Percentiles rank a stretch among this genome's conserved stretches.
phyloP scores from a whole-genome alignment of 441 rosid species.

The Caryocar brasiliense region DNA sequence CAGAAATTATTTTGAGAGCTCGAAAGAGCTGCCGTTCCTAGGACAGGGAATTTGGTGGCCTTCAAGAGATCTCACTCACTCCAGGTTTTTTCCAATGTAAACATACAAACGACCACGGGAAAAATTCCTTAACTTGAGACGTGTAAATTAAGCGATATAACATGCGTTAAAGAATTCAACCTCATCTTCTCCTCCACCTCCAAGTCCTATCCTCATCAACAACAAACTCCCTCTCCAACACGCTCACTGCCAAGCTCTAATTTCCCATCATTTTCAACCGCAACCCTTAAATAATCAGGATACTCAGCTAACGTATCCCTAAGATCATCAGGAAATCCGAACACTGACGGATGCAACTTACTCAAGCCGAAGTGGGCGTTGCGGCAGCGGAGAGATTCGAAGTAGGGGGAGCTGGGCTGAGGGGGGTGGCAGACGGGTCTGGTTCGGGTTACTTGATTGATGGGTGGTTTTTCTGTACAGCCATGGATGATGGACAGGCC shows the following conservation, averaged over 20 bases:
- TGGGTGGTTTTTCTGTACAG: too few species aligned
- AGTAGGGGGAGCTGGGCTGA: constrained; percentile 33
- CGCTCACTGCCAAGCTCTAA: constrained; percentile 47
- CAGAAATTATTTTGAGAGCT: too few species aligned
- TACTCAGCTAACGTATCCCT: constrained; percentile 55
- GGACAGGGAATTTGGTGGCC: too few species aligned
- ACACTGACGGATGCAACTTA: constrained; percentile 52
- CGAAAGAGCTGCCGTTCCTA: too few species aligned
- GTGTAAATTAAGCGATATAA: too few species aligned
- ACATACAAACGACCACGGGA: too few species aligned
- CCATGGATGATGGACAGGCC: too few species aligned
- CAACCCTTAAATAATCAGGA: constrained; percentile 50
- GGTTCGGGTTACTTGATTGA: too few species aligned
- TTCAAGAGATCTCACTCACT: too few species aligned
- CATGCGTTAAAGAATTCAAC: too few species aligned
- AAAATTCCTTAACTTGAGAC: too few species aligned
- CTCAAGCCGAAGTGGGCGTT: constrained; percentile 55
- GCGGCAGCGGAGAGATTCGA: constrained; percentile 52
- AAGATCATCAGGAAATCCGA: constrained; percentile 83
- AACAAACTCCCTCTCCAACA: constrained; percentile 51
- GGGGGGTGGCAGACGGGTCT: constrained; percentile 39
- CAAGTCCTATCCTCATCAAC: constrained; percentile 60
- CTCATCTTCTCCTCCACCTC: constrained; percentile 36
- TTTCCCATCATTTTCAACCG: constrained; percentile 52
- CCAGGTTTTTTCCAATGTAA: too few species aligned